Base-by-base conservation (phyloP, 129 eudicot species). In the Flaveria ramosissima region DNA sequence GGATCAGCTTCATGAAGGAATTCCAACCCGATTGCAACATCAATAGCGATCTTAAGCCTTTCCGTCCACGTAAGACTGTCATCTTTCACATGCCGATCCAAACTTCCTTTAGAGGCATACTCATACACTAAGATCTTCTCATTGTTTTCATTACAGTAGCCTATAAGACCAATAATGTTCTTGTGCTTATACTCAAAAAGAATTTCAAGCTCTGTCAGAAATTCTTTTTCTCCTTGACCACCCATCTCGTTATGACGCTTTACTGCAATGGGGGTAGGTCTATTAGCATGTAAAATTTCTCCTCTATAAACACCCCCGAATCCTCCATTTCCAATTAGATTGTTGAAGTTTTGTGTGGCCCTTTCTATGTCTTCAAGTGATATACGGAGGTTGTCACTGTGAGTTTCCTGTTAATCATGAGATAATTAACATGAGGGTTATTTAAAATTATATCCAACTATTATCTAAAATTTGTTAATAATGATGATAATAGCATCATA, bases 171-270 rank as follows among this genome's bases (percentile, higher is more conserved):
- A 62, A 62, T 14, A 14, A 62, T 62, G 14, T 62, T 62, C 19
- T 26, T 17, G 43, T 62, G 68, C 42, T 62, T 62, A 26, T 26
- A 62, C 43, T 62, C 68, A 1, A 62, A 62, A 62, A 62, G 68
- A 62, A 62, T 13, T 62, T 27, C 45, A 6, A 62, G 43, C 10
- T 62, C 43, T 27, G 10, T 26, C 68, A 62, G 20, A 62, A 62
- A 27, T 62, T 62, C 45, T 26, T 13, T 4, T 4, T 62, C 68
- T 62, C 68, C 43, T 62, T 62, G 10, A 0, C 20, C 43, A n/a
- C n/a, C 0, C 24, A 23, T 23, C 24, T 23, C 1, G 0, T 23
- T 23, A 23, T 0, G 24, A 23, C 68, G 43, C 43, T 62, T 62
- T 1, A 27, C 68, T 6, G 20, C 70, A 65, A 65, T 36, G 1